Percentiles rank a stretch among this genome's conserved stretches.
These are phyloP conservation scores for Phytopythium aichiense DNA, from an alignment of 352 stramenopile species.

Conservation along the genomic window DNA sequence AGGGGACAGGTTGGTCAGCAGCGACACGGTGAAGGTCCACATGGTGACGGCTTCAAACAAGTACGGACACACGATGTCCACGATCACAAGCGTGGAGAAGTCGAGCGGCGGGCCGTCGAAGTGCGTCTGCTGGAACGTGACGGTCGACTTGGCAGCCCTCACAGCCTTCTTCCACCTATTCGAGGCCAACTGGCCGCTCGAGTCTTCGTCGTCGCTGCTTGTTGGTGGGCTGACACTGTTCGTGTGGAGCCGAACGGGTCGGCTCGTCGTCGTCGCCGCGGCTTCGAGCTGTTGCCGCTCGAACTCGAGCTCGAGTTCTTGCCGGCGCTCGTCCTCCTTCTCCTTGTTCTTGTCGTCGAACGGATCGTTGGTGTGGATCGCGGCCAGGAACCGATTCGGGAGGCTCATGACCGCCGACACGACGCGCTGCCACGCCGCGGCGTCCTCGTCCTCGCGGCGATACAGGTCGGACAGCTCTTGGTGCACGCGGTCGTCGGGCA, in stretches of 20 bases:
- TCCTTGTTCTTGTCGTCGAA: slow-evolving; percentile 79
- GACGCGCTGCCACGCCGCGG: slow-evolving; percentile 56
- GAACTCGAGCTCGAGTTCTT: slow-evolving; percentile 58
- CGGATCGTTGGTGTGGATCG: slow-evolving; percentile 59
- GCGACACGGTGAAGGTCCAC: slow-evolving; percentile 52
- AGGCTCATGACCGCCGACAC: slow-evolving; percentile 33
- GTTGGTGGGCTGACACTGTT: slow-evolving; percentile 18
- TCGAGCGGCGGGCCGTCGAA: slow-evolving; percentile 80
- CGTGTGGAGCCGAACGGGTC: slow-evolving; percentile 18
- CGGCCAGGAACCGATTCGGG: slow-evolving; percentile 29
- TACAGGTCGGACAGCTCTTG: slow-evolving; percentile 41
- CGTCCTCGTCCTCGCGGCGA: slow-evolving; percentile 48
- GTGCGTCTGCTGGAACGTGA: slow-evolving; percentile 71
- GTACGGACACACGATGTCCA: slow-evolving; percentile 78
- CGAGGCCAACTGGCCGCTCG: slow-evolving; percentile 19
- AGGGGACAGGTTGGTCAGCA: slow-evolving; percentile 62
- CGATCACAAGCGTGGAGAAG: slow-evolving; percentile 81
- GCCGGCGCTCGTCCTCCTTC: slow-evolving; percentile 59
- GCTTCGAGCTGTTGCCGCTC: slow-evolving; percentile 43
- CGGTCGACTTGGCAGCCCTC: slow-evolving; percentile 54
- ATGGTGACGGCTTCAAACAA: slow-evolving; percentile 79
- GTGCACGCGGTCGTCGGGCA: slow-evolving; percentile 76
- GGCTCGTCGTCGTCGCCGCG: slow-evolving; percentile 15
- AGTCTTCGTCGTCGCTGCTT: slow-evolving; percentile 15
- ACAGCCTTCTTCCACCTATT: slow-evolving; percentile 74